phyloP scores from a whole-genome alignment of 345 rosid species.

The Viola odorata region DNA sequence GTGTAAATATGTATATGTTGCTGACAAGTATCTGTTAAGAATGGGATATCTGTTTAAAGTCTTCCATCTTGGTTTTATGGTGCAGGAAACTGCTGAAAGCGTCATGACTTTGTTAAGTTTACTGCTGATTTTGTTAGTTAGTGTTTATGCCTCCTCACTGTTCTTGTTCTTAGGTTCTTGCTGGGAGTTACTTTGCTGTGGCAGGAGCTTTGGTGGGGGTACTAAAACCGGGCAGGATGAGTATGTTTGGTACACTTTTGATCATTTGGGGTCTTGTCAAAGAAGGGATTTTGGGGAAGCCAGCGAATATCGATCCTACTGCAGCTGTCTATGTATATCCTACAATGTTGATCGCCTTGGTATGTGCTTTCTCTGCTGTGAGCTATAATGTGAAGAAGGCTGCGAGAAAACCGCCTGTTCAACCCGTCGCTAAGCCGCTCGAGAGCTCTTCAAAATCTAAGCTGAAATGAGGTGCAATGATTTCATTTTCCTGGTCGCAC shows the following conservation, averaged over 20 bases:
- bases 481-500: background rate
- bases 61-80: no score
- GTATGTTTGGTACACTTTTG: constrained; percentile 85
- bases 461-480: constrained; percentile 46
- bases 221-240: constrained; percentile 87
- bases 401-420: constrained; percentile 52
- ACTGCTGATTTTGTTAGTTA: no score
- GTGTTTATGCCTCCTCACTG: no score
- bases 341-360: constrained; percentile 63
- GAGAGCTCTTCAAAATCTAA: constrained; percentile 75
- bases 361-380: constrained; percentile 78
- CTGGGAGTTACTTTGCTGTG: constrained; percentile 87
- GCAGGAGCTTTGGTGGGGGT: constrained; percentile 83
- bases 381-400: constrained; percentile 81
- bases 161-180: constrained; percentile 60
- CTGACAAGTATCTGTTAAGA: no score
- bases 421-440: constrained; percentile 63
- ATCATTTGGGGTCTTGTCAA: constrained; percentile 88
- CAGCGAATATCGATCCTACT: constrained; percentile 59
- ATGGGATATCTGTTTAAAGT: no score
- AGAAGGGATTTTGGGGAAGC: constrained; percentile 85
- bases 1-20: no score
- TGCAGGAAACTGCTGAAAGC: no score
- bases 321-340: constrained; percentile 71
- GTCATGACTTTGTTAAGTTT: no score